Conservation (phyloP, 1,139 yeast genomes). For the Scheffersomyces stambukii region DNA sequence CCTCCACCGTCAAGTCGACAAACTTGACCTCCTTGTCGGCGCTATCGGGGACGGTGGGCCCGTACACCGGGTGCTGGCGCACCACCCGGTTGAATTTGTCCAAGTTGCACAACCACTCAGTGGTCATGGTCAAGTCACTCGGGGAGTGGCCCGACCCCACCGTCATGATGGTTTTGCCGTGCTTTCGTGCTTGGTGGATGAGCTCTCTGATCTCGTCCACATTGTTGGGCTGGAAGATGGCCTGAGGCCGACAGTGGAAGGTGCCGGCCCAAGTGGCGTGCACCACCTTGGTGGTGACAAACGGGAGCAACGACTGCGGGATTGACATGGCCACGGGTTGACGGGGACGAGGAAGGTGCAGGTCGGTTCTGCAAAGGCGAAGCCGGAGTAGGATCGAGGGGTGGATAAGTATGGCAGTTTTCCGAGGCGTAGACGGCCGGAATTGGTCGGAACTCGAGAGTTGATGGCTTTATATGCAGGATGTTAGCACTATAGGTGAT, state of each 20-base stretch:
- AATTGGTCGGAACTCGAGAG: too few species aligned
- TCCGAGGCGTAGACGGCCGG: too few species aligned
- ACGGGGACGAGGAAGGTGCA: background rate
- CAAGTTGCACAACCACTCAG: conserved; percentile 83
- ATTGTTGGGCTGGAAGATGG: conserved; percentile 70
- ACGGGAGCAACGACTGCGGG: conserved; percentile 29
- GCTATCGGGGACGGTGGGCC: conserved; percentile 27
- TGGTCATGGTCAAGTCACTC: conserved; percentile 82
- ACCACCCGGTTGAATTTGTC: conserved; percentile 66
- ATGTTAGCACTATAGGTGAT: too few species aligned
- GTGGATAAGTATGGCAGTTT: too few species aligned
- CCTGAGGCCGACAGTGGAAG: conserved; percentile 69
- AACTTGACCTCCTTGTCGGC: conserved; percentile 48
- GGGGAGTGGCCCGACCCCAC: conserved; percentile 98
- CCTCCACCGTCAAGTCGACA: conserved; percentile 90
- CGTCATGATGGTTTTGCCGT: conserved; percentile 67
- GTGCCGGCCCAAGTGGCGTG: conserved; percentile 94
- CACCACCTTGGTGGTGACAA: conserved; percentile 32
- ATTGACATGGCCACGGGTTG: conserved; percentile 19
- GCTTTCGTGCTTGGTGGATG: conserved; percentile 59
- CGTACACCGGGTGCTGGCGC: conserved; percentile 33
- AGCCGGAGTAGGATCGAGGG: too few species aligned
- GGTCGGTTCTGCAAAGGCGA: too few species aligned
- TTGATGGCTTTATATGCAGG: too few species aligned
- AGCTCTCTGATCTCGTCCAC: conserved; percentile 61